Conservation (phyloP, 2,329 filamentous ascomycete genomes). For the Colletotrichum falcatum region DNA sequence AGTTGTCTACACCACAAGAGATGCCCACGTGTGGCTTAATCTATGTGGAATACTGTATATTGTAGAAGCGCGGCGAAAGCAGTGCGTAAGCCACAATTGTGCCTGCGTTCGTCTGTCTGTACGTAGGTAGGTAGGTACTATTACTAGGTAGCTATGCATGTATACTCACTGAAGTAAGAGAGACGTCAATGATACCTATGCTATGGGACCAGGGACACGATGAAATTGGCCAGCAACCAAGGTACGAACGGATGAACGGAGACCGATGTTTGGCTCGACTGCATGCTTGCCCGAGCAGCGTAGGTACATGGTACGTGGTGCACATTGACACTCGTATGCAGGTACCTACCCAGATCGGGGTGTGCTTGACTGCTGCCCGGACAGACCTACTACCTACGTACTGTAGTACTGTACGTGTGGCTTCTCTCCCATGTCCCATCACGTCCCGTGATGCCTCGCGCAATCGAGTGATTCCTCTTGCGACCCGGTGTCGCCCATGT, state of each 20-base stretch:
- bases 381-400: conserved; percentile 36
- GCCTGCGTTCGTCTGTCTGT: not conserved
- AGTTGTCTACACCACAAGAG: not conserved
- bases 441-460: not conserved
- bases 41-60: too few species aligned
- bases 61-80: not conserved
- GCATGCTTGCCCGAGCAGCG: not conserved
- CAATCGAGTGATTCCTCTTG: not conserved
- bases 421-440: conserved; percentile 21
- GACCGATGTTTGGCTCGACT: not conserved
- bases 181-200: conserved; percentile 9
- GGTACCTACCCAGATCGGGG: not conserved
- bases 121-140: too few species aligned
- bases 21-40: conserved; percentile 25
- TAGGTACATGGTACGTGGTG: not conserved
- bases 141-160: too few species aligned
- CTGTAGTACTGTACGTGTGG: too few species aligned
- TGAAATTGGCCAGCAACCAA: not conserved
- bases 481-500: conserved; percentile 3
- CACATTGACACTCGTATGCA: not conserved
- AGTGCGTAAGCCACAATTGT: conserved; percentile 8
- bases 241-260: not conserved
- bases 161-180: not conserved
- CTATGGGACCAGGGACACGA: not conserved
- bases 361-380: conserved; percentile 24